phyloP scores from a whole-genome alignment of 208 protist species.

The Acanthamoeba healyi region DNA sequence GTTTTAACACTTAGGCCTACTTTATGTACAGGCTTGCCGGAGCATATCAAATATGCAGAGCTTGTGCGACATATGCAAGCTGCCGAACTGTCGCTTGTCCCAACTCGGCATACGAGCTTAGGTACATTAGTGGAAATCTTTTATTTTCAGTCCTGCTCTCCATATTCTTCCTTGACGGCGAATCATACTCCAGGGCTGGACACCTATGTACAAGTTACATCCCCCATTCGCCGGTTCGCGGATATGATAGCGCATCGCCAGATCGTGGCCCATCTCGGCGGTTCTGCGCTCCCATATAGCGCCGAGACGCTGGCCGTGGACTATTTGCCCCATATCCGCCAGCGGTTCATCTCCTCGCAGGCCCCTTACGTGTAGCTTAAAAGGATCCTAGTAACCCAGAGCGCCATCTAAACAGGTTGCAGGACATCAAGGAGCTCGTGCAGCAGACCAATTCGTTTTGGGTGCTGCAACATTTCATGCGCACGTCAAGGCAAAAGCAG shows the following conservation, averaged over 20 bases:
- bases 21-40: neutral
- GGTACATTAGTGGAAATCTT: too few species aligned
- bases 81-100: neutral
- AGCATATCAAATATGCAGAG: neutral
- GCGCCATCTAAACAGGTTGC: neutral
- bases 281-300: neutral
- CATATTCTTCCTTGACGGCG: too few species aligned
- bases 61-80: neutral
- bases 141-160: too few species aligned
- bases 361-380: too few species aligned
- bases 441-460: neutral
- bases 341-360: neutral
- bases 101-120: neutral
- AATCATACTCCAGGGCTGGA: neutral
- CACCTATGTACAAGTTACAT: neutral
- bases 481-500: neutral
- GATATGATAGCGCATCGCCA: slow-evolving; percentile 4
- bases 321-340: neutral
- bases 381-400: too few species aligned
- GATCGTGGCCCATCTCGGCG: neutral
- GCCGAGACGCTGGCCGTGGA: neutral
- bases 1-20: neutral
- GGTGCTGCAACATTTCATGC: neutral
- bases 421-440: neutral
- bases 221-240: neutral